Percentiles rank a stretch among this genome's conserved stretches.
phyloP scores from a whole-genome alignment of 2,329 filamentous ascomycete species.

The Xylaria polymorpha region DNA sequence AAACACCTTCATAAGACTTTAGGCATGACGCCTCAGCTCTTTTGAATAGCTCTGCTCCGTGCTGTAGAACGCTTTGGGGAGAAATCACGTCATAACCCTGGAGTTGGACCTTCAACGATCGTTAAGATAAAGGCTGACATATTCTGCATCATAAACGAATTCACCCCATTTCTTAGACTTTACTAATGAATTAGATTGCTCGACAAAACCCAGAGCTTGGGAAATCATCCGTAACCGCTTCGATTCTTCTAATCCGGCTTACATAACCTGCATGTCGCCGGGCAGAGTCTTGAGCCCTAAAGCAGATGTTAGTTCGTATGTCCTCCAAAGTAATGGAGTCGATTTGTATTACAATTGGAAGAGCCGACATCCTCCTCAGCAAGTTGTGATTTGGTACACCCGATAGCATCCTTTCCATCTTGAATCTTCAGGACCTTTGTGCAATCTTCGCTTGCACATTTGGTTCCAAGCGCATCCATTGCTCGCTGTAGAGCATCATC shows the following conservation, averaged over 20 bases:
- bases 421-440: slow-evolving; percentile 30
- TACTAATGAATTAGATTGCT: neutral
- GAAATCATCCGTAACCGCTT: neutral
- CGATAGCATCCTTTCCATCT: slow-evolving; percentile 27
- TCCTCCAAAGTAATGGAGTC: neutral
- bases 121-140: neutral
- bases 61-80: neutral
- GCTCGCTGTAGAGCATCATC: slow-evolving; percentile 20
- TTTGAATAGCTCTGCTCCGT: neutral
- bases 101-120: neutral
- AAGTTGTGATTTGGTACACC: slow-evolving; percentile 25
- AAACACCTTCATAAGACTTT: slow-evolving; percentile 4
- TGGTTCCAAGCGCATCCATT: slow-evolving; percentile 18
- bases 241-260: neutral
- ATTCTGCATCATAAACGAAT: neutral
- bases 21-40: neutral
- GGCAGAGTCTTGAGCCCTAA: slow-evolving; percentile 20
- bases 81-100: neutral
- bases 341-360: slow-evolving; percentile 18
- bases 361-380: slow-evolving; percentile 28
- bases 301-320: slow-evolving; percentile 2
- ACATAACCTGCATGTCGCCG: slow-evolving; percentile 19
- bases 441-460: slow-evolving; percentile 29
- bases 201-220: neutral
- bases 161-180: neutral